Base-by-base conservation (phyloP, 345 rosid genomes). In the Bruguiera sexangula region DNA sequence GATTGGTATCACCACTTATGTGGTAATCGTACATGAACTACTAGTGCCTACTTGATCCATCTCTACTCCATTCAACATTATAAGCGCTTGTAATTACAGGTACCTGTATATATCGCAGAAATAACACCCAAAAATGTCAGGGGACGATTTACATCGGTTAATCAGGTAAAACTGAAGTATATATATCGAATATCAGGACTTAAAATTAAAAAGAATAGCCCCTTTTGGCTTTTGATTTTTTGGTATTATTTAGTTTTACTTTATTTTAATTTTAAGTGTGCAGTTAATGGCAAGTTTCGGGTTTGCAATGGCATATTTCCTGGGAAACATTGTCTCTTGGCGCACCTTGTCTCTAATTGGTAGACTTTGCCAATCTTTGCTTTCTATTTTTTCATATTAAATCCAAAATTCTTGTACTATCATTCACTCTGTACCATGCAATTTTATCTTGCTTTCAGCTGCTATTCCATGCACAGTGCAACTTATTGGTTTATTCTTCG, bases 251-350 rank as follows among this genome's bases (percentile, higher is more conserved):
- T 24, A 24, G 24, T 27, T 27, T 27, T 27, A 27, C 29, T 27
- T 1, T 27, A 27, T 27, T 27, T 27, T 27, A 27, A 1, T 27
- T 27, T 27, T 27, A 2, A 27, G 29, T 2, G 2, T 1, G 3
- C 54, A 73, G 81, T 36, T 81, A 62, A 72, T 75, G 84, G 0
- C 34, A 29, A 24, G 68, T 50, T 60, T 36, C 19, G 73, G 85
- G 48, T 36, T 69, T 46, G 62, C 79, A 13, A 1, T 67, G 18
- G 26, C 55, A 1, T 82, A 62, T 60, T 46, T 75, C 37, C 9
- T 73, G 30, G 86, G 79, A 55, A 57, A 76, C 22, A 6, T 76
- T 6, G 27, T 79, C 31, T 56, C 66, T 8, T 83, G 86, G 86
- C 82, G 79, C 18, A 3, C 53, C 10, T 61, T 83, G 75, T 74